A percentile compares a stretch with the other conserved stretches of the same genome.
Conservation (phyloP, 305 asterid genomes). For the Fraxinus dipetala region DNA sequence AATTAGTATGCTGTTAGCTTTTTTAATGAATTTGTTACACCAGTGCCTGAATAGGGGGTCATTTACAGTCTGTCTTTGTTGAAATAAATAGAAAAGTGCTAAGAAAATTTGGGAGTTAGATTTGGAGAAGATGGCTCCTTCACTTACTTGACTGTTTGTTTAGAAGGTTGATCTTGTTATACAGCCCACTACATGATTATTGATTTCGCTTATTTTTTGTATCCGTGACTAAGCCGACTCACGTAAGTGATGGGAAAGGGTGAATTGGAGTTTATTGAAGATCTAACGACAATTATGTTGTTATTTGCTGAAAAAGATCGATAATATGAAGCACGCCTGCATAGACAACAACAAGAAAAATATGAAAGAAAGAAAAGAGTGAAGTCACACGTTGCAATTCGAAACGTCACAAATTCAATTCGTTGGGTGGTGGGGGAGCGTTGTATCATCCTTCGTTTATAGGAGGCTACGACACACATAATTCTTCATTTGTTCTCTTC, state of each 20-base stretch:
- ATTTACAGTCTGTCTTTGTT: background rate
- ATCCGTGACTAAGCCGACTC: background rate
- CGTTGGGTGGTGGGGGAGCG: background rate
- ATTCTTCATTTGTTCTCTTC: background rate
- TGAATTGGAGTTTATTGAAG: conserved; percentile 3
- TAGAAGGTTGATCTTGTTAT: background rate
- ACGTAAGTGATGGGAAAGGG: background rate
- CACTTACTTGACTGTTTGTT: background rate
- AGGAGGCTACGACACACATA: background rate
- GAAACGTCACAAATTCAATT: background rate
- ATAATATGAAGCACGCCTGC: background rate
- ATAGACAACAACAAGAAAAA: background rate
- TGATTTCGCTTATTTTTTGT: background rate
- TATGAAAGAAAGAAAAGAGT: background rate
- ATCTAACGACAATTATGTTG: background rate
- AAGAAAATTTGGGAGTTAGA: background rate
- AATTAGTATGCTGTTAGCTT: background rate
- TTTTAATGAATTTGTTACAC: background rate
- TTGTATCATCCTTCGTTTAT: background rate
- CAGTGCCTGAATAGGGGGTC: background rate
- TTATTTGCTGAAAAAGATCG: background rate
- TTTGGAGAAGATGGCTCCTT: background rate
- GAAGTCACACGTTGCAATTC: background rate
- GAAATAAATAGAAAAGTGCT: background rate
- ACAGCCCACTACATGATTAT: background rate